These are phyloP conservation scores for Taphrina deformans DNA, from an alignment of 1,139 yeast genomes.

Conservation along the genomic window DNA sequence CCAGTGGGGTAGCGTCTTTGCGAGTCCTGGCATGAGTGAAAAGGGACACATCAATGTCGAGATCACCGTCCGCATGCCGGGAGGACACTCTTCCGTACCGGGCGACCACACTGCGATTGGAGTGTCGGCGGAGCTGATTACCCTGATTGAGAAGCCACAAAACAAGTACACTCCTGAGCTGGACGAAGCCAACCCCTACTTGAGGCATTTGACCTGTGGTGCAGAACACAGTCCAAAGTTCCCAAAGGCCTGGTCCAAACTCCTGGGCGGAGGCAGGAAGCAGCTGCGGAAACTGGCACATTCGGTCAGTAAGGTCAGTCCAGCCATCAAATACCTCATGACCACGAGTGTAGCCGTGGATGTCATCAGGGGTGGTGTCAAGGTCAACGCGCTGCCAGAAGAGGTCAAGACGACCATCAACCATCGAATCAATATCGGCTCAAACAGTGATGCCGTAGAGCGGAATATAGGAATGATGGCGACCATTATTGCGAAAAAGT, in stretches of 20 bases:
- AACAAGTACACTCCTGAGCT: constrained; percentile 20
- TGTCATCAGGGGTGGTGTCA: constrained; percentile 66
- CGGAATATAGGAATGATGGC: constrained; percentile 50
- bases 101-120: constrained; percentile 75
- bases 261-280: neutral
- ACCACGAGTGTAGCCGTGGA: constrained; percentile 72
- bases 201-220: constrained; percentile 14
- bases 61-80: constrained; percentile 57
- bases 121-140: constrained; percentile 56
- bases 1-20: constrained; percentile 53
- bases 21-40: constrained; percentile 63
- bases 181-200: constrained; percentile 10
- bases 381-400: constrained; percentile 75
- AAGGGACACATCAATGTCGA: constrained; percentile 61
- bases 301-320: neutral
- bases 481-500: constrained; percentile 50
- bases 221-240: constrained; percentile 21
- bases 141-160: constrained; percentile 18
- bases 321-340: constrained; percentile 50
- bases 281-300: constrained; percentile 5
- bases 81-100: constrained; percentile 76
- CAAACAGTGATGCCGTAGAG: constrained; percentile 50
- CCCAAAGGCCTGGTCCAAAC: constrained; percentile 8
- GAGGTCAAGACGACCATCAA: constrained; percentile 57
- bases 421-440: constrained; percentile 60